These are phyloP conservation scores for Venturia carpophila DNA, from an alignment of 2,329 filamentous ascomycete species.

Conservation along the genomic window DNA sequence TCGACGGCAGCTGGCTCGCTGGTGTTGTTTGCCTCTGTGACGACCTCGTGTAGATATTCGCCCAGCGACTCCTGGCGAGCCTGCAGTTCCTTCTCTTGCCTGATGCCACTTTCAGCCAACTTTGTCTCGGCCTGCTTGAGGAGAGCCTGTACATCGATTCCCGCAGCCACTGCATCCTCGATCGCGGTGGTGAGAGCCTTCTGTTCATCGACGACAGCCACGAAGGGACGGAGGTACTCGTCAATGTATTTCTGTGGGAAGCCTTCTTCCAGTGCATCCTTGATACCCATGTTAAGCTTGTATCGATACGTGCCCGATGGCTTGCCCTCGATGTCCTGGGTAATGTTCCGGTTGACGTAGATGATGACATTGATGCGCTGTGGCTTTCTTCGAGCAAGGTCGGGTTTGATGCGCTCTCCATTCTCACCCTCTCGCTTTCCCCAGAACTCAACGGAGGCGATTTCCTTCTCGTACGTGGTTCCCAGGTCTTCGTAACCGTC, in stretches of 20 bases:
- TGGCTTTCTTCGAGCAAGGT: conserved; percentile 25
- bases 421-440: conserved; percentile 15
- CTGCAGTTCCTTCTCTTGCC: conserved; percentile 3
- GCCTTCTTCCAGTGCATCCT: conserved; percentile 48
- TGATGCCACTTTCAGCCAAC: conserved; percentile 11
- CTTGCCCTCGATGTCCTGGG: conserved; percentile 34
- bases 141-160: conserved; percentile 14
- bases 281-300: conserved; percentile 56
- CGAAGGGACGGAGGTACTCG: conserved; percentile 15
- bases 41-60: conserved; percentile 77
- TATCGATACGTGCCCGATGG: conserved; percentile 47
- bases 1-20: background rate
- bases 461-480: conserved; percentile 50
- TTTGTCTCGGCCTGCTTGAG: conserved; percentile 13
- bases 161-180: conserved; percentile 12
- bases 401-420: conserved; percentile 9
- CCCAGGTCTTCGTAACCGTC: conserved; percentile 55
- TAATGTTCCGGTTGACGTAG: conserved; percentile 49
- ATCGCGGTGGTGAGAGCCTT: conserved; percentile 11
- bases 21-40: conserved; percentile 97
- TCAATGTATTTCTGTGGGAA: conserved; percentile 49
- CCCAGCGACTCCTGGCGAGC: background rate
- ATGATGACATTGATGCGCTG: conserved; percentile 39
- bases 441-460: conserved; percentile 40
- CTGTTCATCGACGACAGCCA: conserved; percentile 15